phyloP scores from a whole-genome alignment of 2,329 filamentous ascomycete genomes.

The Aspergillus japonicus region DNA sequence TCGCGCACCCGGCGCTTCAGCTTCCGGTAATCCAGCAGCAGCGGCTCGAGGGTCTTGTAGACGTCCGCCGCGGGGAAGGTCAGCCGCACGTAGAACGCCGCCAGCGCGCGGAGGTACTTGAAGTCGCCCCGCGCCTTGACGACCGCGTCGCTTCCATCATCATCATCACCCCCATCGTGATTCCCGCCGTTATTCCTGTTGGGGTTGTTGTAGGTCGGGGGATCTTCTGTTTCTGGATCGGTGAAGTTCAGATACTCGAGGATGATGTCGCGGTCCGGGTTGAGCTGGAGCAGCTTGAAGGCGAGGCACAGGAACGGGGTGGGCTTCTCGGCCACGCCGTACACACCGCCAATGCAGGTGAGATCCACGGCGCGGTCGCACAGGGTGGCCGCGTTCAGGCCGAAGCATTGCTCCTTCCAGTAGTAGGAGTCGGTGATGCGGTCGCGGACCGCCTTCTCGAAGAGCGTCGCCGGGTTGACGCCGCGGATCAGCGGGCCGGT shows the following conservation, averaged over 20 bases:
- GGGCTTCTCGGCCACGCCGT: conserved; percentile 78
- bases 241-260: conserved; percentile 75
- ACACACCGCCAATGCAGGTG: conserved; percentile 81
- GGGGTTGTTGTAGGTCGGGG: conserved; percentile 39
- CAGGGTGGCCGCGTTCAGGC: conserved; percentile 75
- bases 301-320: conserved; percentile 88
- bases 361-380: conserved; percentile 88
- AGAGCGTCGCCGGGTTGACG: conserved; percentile 89
- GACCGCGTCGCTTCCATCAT: conserved; percentile 27
- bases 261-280: conserved; percentile 75
- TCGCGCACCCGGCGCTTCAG: conserved; percentile 72
- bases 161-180: conserved; percentile 20
- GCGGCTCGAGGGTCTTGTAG: conserved; percentile 76
- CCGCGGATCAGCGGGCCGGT: conserved; percentile 75
- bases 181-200: conserved; percentile 19
- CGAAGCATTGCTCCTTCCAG: conserved; percentile 99
- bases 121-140: conserved; percentile 47
- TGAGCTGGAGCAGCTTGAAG: conserved; percentile 90
- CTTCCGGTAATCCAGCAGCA: conserved; percentile 79
- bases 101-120: conserved; percentile 82
- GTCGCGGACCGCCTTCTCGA: conserved; percentile 93
- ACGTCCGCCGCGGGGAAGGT: conserved; percentile 81
- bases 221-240: conserved; percentile 56
- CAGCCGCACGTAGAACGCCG: conserved; percentile 88
- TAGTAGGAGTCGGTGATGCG: conserved; percentile 95